Evolutionary conservation across 306 rosid species (phyloP).

Genomic region (Albizia julibrissin): DNA sequence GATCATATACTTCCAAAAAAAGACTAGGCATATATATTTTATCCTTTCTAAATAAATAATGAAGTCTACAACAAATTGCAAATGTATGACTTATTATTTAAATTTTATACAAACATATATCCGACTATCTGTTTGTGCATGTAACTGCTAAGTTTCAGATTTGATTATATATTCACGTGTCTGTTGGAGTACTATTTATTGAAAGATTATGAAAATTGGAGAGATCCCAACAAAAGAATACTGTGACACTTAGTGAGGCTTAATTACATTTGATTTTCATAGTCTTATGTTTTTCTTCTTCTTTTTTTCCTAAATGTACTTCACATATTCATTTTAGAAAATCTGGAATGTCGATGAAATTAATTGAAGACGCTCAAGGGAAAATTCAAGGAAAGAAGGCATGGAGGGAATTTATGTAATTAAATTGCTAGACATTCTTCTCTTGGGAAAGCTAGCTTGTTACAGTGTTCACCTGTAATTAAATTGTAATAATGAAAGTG

Average conservation of each 20-base stretch:
- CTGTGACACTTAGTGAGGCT: neutral
- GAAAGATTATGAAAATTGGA: neutral
- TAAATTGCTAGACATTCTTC: neutral
- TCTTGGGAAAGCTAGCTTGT: constrained; percentile 22
- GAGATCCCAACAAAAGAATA: neutral
- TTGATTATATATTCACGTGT: neutral
- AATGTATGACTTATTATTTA: neutral
- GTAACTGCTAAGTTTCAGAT: neutral
- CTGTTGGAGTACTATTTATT: neutral
- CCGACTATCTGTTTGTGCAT: neutral
- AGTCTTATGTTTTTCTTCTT: too few relatives aligned
- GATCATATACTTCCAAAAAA: too few relatives aligned
- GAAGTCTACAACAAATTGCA: neutral
- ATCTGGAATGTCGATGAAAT: neutral
- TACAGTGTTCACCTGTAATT: constrained; percentile 16
- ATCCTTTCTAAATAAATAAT: neutral
- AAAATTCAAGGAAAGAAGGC: neutral
- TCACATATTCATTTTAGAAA: neutral
- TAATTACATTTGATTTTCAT: neutral
- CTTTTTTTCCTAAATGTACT: neutral
- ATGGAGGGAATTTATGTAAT: constrained; percentile 27
- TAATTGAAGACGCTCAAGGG: neutral
- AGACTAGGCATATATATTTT: neutral
- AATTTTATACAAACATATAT: neutral
- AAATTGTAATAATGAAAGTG: too few relatives aligned